These are phyloP conservation scores for Theobroma grandiflorum DNA, from an alignment of 441 rosid genomes.

Conservation along the genomic window DNA sequence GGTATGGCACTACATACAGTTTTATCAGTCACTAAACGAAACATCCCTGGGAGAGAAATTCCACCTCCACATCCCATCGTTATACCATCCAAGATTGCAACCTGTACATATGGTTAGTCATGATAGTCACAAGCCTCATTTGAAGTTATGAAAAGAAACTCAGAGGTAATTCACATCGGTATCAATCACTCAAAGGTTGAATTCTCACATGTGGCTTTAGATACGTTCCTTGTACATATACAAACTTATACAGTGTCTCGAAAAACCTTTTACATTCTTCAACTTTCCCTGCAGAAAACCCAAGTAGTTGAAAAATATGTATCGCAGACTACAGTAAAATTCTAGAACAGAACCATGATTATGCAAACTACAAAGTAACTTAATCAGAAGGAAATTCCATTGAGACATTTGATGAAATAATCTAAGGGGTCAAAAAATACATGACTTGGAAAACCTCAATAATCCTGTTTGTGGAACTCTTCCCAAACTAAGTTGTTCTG, in stretches of 20 bases:
- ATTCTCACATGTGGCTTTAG: slow-evolving; percentile 89
- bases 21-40: slow-evolving; percentile 82
- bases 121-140: not conserved
- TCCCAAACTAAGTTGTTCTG: not conserved
- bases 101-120: slow-evolving; percentile 46
- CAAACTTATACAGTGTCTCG: slow-evolving; percentile 71
- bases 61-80: slow-evolving; percentile 95
- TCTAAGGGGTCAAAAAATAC: slow-evolving; percentile 10
- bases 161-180: not conserved
- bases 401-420: not conserved
- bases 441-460: not conserved
- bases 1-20: slow-evolving; percentile 65
- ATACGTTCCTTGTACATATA: slow-evolving; percentile 90
- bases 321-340: slow-evolving; percentile 29
- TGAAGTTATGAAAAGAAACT: slow-evolving; percentile 17
- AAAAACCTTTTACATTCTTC: slow-evolving; percentile 77
- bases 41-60: slow-evolving; percentile 89
- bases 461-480: slow-evolving; percentile 3
- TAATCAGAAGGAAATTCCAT: slow-evolving; percentile 21
- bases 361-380: slow-evolving; percentile 11
- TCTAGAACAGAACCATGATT: not conserved
- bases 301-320: slow-evolving; percentile 22
- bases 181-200: slow-evolving; percentile 20
- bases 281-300: slow-evolving; percentile 62
- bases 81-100: slow-evolving; percentile 87